phyloP scores from a whole-genome alignment of 495 filamentous ascomycete genomes.

The Baudoinia panamericana region DNA sequence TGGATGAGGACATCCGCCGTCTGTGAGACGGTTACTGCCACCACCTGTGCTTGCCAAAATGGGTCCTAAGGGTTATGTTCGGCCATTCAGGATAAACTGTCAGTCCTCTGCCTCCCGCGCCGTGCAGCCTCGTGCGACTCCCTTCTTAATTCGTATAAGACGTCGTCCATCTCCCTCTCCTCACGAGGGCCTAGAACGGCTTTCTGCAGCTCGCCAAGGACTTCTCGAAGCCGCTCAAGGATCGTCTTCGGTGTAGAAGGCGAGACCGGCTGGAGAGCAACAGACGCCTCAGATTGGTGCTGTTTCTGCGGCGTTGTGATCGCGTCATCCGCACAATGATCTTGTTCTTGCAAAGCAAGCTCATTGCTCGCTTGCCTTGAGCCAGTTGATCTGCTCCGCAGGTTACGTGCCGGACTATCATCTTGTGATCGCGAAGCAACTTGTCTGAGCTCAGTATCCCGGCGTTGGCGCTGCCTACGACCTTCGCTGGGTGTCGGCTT shows the following conservation, averaged over 20 bases:
- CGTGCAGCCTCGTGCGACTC: conserved; percentile 25
- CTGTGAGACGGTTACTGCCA: no score
- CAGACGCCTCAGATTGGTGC: no score
- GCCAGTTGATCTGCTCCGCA: conserved; percentile 1
- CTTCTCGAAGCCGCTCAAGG: conserved; percentile 17
- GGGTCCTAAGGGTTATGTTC: no score
- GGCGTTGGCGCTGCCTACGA: conserved; percentile 9
- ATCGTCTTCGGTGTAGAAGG: conserved; percentile 20
- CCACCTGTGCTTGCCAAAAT: no score
- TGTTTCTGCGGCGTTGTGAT: no score
- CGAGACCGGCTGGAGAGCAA: no score
- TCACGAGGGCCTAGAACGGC: conserved; percentile 24
- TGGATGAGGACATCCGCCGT: no score
- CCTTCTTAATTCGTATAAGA: conserved; percentile 25
- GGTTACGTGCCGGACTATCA: no score
- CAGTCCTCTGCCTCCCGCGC: conserved; percentile 17
- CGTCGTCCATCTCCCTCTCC: conserved; percentile 28
- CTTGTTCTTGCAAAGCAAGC: background rate
- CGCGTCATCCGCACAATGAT: no score
- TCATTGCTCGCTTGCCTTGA: background rate
- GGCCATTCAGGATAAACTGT: no score
- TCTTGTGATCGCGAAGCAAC: conserved; percentile 9
- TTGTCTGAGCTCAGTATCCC: conserved; percentile 1
- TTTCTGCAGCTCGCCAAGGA: conserved; percentile 19
- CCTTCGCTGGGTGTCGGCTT: conserved; percentile 21